Conservation (phyloP, 345 rosid genomes). For the Diplotaxis tenuifolia region DNA sequence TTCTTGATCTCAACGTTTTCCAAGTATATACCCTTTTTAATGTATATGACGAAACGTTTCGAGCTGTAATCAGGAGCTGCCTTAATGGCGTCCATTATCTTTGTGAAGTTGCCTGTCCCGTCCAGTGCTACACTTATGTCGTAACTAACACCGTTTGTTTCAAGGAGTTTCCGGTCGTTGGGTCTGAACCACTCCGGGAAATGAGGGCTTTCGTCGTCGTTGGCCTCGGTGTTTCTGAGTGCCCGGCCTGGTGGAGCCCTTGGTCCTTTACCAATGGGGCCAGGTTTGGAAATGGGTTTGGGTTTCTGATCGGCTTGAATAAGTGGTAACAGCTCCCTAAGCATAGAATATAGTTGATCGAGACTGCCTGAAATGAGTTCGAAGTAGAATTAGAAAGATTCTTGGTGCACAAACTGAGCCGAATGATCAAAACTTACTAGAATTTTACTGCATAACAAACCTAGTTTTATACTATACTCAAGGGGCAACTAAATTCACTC, state of each 20-base stretch:
- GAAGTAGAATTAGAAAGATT: background rate
- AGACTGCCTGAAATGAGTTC: slow-evolving; percentile 39
- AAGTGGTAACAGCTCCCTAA: slow-evolving; percentile 51
- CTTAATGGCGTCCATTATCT: slow-evolving; percentile 57
- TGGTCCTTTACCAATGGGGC: slow-evolving; percentile 29
- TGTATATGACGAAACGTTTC: slow-evolving; percentile 49
- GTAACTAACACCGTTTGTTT: slow-evolving; percentile 39
- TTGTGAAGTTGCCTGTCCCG: slow-evolving; percentile 70
- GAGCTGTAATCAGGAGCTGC: slow-evolving; percentile 65
- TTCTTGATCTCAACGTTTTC: slow-evolving; percentile 85
- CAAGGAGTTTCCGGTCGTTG: slow-evolving; percentile 49
- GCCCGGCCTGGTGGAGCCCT: slow-evolving; percentile 25
- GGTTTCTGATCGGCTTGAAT: slow-evolving; percentile 42
- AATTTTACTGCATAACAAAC: background rate
- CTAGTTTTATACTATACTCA: background rate
- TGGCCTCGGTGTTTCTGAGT: slow-evolving; percentile 19
- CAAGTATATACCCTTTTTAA: slow-evolving; percentile 62
- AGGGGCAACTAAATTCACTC: background rate
- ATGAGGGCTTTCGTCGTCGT: background rate
- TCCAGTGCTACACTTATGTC: slow-evolving; percentile 65
- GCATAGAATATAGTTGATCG: slow-evolving; percentile 54
- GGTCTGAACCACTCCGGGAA: slow-evolving; percentile 64
- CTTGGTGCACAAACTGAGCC: background rate
- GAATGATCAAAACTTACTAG: background rate
- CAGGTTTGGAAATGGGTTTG: slow-evolving; percentile 21